A percentile compares a stretch with the other conserved stretches of the same genome.
These are phyloP conservation scores for Tetrahymena malaccensis DNA, from an alignment of 73 alveolate genomes.

Conservation along the genomic window DNA sequence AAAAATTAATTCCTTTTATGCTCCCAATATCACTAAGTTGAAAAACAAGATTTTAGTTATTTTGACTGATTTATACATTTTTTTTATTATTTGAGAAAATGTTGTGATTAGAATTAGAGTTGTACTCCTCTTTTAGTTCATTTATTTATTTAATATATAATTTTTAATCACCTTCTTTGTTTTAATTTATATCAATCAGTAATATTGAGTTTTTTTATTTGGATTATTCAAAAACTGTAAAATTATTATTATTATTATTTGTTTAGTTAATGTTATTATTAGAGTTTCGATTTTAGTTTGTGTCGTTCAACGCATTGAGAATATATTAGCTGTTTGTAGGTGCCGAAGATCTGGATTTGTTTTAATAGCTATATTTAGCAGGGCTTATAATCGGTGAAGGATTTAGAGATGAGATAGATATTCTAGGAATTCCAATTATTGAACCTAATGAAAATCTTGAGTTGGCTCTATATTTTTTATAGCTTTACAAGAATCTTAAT, in stretches of 20 bases:
- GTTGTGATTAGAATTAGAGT: neutral
- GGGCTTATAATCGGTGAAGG: neutral
- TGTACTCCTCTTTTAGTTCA: neutral
- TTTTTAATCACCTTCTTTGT: neutral
- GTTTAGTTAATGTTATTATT: neutral
- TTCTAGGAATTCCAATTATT: neutral
- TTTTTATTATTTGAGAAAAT: too few species aligned
- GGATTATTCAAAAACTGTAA: neutral
- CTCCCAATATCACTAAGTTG: too few species aligned
- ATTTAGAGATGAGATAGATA: neutral
- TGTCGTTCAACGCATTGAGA: neutral
- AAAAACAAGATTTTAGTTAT: too few species aligned
- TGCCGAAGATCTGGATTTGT: neutral
- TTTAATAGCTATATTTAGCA: too few species aligned
- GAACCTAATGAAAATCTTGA: neutral
- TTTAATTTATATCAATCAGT: neutral
- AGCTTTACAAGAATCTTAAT: neutral
- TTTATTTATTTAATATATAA: neutral
- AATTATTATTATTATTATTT: too few species aligned
- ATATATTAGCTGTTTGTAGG: neutral
- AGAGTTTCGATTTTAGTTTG: neutral
- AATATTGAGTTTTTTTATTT: neutral
- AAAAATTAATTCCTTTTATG: too few species aligned
- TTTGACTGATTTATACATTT: too few species aligned
- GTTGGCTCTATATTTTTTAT: neutral